These are phyloP conservation scores for Termitomyces sp. DNA, from an alignment of 768 basidiomycete species.

Conservation along the genomic window DNA sequence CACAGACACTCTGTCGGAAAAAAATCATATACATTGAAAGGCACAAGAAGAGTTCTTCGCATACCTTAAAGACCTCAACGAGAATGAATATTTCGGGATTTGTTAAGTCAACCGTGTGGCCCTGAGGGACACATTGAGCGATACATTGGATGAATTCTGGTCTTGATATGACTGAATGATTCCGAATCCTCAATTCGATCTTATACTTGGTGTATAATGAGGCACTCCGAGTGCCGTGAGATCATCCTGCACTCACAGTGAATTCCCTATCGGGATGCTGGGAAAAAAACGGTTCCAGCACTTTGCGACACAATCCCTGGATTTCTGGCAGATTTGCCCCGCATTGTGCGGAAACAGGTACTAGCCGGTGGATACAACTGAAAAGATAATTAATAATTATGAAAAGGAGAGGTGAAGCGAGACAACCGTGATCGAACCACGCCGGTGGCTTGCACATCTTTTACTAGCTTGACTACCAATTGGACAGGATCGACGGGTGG, in stretches of 20 bases:
- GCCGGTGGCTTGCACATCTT: slow-evolving; percentile 57
- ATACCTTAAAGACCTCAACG: slow-evolving; percentile 80
- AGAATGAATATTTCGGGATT: slow-evolving; percentile 70
- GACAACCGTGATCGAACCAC: slow-evolving; percentile 58
- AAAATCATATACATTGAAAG: not conserved
- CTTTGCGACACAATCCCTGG: slow-evolving; percentile 46
- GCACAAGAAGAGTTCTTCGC: slow-evolving; percentile 9
- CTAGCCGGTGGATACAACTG: slow-evolving; percentile 66
- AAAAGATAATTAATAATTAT: not conserved
- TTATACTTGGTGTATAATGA: slow-evolving; percentile 53
- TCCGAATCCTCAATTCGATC: slow-evolving; percentile 68
- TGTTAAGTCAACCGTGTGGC: slow-evolving; percentile 61
- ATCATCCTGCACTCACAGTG: slow-evolving; percentile 30
- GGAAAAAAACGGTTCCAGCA: slow-evolving; percentile 49
- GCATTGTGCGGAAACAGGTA: slow-evolving; percentile 65
- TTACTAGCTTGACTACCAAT: slow-evolving; percentile 57
- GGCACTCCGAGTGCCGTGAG: not conserved
- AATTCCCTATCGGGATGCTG: slow-evolving; percentile 37
- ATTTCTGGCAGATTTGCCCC: slow-evolving; percentile 69
- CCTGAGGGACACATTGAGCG: slow-evolving; percentile 63
- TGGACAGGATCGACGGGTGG: slow-evolving; percentile 72
- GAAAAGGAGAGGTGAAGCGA: not conserved
- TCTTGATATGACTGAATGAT: slow-evolving; percentile 66
- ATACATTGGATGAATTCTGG: slow-evolving; percentile 58
- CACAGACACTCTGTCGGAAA: slow-evolving; percentile 59